Evolutionary conservation across 192 early-diverging fungal species (phyloP), one percentile per base, ranked within the genome.

Genomic region (Podila clonocystis): DNA sequence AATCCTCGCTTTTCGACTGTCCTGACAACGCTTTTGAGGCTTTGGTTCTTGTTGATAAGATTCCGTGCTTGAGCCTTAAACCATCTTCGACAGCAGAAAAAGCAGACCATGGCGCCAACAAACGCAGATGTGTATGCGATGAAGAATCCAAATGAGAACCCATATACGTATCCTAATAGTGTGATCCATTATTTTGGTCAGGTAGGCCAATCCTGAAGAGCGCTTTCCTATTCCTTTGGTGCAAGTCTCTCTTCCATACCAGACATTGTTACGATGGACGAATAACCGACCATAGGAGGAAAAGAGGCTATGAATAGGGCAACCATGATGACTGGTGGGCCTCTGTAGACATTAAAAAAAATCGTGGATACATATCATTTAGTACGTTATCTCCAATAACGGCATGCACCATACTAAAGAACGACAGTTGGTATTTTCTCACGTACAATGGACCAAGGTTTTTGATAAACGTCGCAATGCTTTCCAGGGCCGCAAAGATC

Each of bases 281-380:
- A 85, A 67, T 92, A 93, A 13, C 92, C 92, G 62, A 91, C 70
- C 60, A 93, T 62, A 9, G 92, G 91, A 31, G 93, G 93, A 63
- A 94, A 93, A 15, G 89, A 90, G 7, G 90, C 87, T 1, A 87
- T 58, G 68, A 91, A 91, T 33, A 91, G 73, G 29, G 88, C 72
- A 15, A 75, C 24, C 36, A 83, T 80, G 41, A 92, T 83, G 30
- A 92, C 68, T 6, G 68, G 36, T 58, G 83, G 83, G 15, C 88
- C 88, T 30, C 86, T 88, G 58, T 0, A n/a, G n/a, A n/a, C 30
- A 55, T 24, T 9, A 65, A 31, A 38, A 49, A 80, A 70, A 33
- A 33, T 6, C 33, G 7, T 50, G 9, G 29, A 62, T 1, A 63
- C n/a, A 52, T 50, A 67, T 34, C 17, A 12, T 22, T 52, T 28